Evolutionary conservation across 331 rosid species (phyloP).

Genomic region (Ulmus americana): DNA sequence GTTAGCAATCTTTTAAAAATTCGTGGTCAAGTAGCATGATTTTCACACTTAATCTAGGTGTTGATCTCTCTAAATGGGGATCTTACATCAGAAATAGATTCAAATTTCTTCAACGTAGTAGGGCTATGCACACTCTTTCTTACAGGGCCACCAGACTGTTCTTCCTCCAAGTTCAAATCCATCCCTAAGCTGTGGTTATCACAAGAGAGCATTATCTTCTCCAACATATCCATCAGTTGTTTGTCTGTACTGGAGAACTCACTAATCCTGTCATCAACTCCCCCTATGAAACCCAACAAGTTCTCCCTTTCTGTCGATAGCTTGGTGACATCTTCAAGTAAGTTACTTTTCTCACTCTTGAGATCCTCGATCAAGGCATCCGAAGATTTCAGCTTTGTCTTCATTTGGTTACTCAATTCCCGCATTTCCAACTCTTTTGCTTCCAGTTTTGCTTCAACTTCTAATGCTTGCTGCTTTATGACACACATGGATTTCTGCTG

Average conservation of each 20-base stretch:
- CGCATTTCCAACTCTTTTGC: slow-evolving; percentile 37
- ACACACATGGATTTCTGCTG: slow-evolving; percentile 39
- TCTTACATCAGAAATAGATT: slow-evolving; percentile 39
- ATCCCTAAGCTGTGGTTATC: slow-evolving; percentile 29
- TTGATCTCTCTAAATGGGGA: slow-evolving; percentile 61
- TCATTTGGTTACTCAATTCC: slow-evolving; percentile 43
- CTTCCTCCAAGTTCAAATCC: slow-evolving; percentile 29
- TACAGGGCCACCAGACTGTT: slow-evolving; percentile 12
- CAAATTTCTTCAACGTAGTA: slow-evolving; percentile 34
- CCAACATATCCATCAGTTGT: slow-evolving; percentile 42
- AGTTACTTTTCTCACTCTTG: slow-evolving; percentile 46
- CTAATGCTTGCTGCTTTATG: slow-evolving; percentile 44
- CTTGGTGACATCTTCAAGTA: slow-evolving; percentile 48
- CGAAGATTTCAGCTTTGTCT: slow-evolving; percentile 40
- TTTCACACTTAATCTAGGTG: slow-evolving; percentile 24
- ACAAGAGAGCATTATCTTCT: slow-evolving; percentile 35
- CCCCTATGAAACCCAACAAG: slow-evolving; percentile 36
- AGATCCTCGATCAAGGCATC: slow-evolving; percentile 48
- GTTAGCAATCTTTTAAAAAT: background rate
- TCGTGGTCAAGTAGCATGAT: background rate
- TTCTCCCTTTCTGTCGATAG: slow-evolving; percentile 53
- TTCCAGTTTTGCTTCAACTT: slow-evolving; percentile 46
- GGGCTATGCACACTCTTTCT: slow-evolving; percentile 45
- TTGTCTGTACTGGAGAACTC: slow-evolving; percentile 43
- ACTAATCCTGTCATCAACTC: slow-evolving; percentile 38